Base-by-base conservation (phyloP, 1,284 basidiomycete genomes). In the Gastroboletus turbinatus region DNA sequence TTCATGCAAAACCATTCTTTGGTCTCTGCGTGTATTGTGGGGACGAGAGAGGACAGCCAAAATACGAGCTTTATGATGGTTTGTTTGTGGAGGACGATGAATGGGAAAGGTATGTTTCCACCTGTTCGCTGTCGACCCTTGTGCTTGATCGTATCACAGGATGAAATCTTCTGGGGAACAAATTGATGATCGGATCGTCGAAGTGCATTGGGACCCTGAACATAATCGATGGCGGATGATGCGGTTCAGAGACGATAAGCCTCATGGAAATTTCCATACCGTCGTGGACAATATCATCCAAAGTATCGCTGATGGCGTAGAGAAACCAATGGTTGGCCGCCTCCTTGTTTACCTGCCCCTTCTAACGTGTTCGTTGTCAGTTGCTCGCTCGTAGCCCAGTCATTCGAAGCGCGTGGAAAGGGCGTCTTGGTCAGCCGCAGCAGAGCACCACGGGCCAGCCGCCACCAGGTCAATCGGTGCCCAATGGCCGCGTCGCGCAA, bases 231-330 rank as follows among this genome's bases (percentile, higher is more conserved):
- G 95, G 94, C 85, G 85, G 52, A 87, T 94, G 82, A 85, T 97
- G 83, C 84, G 96, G 39, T 95, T 96, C 71, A 76, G 96, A 63
- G 86, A 96, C 67, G 95, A 98, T 74, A 98, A 98, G 71, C 88
- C 84, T 4, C 76, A 94, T 62, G 95, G 91, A 30, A 98, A 98
- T 73, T 92, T 93, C 73, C 82, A 81, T 56, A 81, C 74, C 39
- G 86, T 94, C 52, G 92, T 97, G 44, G 83, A 89, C 53, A 91
- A 88, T 63, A 93, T 97, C 65, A 83, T 96, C 51, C 79, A 87
- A 60, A 94, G 87, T 65, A 97, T 96, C 60, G 82, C 84, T 38
- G 95, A 97, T 69, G 95, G 95, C 5, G 93, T 97, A 32, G 92
- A 96, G 67, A 88, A 90, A 66, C 84, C 91, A 30, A 78, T 78